Evolutionary conservation across 2,329 filamentous ascomycete genomes (phyloP).

Genomic region (Calonectria pseudoturangicola): DNA sequence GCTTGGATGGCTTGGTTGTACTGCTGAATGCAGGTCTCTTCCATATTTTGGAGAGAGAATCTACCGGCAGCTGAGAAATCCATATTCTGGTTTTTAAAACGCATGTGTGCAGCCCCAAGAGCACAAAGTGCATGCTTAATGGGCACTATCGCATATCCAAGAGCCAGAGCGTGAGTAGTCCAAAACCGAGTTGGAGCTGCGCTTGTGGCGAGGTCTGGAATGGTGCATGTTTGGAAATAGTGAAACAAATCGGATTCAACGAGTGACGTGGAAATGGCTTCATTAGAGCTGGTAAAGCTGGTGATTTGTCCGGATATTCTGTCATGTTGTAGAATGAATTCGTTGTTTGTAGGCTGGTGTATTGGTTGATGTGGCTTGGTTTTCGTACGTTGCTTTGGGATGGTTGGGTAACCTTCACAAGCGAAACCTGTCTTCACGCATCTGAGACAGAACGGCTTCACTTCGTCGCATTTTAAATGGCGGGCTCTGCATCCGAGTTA

Average conservation of each 20-base stretch:
- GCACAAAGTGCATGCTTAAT: constrained; percentile 1
- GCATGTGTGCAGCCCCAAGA: constrained; percentile 3
- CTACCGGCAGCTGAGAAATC: too few species aligned
- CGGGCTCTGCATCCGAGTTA: constrained; percentile 40
- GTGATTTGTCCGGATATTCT: too few species aligned
- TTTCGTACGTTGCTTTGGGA: not conserved
- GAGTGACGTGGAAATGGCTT: not conserved
- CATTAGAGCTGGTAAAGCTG: not conserved
- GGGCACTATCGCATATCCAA: not conserved
- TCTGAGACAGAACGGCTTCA: constrained; percentile 49
- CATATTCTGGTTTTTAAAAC: not conserved
- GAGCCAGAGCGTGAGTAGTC: not conserved
- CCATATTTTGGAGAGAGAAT: not conserved
- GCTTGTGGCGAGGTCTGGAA: not conserved
- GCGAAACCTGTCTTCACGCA: constrained; percentile 44
- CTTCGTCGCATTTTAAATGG: constrained; percentile 55
- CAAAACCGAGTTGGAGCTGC: not conserved
- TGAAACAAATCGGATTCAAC: not conserved
- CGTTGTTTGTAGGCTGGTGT: not conserved
- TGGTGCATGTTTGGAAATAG: not conserved
- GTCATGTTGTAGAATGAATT: not conserved
- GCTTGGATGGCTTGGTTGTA: constrained; percentile 10
- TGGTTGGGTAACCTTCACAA: constrained; percentile 49
- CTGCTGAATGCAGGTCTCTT: constrained; percentile 2
- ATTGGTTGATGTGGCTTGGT: not conserved